These are phyloP conservation scores for Picea sitchensis DNA, from an alignment of 75 land plant genomes.

Conservation along the genomic window DNA sequence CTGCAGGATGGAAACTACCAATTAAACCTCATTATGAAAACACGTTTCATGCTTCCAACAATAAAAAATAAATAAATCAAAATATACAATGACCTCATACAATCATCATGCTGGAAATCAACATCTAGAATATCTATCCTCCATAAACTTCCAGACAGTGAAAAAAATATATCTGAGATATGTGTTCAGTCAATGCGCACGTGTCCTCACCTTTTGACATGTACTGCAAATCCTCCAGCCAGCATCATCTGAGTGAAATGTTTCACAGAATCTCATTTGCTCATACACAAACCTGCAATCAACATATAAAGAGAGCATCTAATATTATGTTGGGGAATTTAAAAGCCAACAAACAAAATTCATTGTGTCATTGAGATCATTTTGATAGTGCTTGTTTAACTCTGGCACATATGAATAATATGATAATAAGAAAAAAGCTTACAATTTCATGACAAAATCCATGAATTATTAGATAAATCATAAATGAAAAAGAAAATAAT, in stretches of 20 bases:
- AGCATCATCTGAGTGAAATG: conserved; percentile 60
- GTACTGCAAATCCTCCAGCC: conserved; percentile 89
- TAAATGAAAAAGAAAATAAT: neutral
- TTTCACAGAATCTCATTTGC: conserved; percentile 71
- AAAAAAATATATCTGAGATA: neutral
- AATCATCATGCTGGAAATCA: neutral
- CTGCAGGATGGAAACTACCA: conserved; percentile 38
- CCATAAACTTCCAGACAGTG: neutral
- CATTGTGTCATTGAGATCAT: neutral
- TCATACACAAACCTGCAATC: conserved; percentile 54
- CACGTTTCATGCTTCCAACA: neutral
- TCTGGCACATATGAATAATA: neutral
- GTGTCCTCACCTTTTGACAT: conserved; percentile 71
- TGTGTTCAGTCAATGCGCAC: neutral
- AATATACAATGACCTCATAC: neutral
- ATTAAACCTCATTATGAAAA: neutral
- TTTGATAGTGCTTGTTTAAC: neutral
- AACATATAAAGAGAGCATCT: conserved; percentile 4
- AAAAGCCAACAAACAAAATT: neutral
- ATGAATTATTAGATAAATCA: neutral
- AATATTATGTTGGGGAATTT: neutral
- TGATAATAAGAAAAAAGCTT: neutral
- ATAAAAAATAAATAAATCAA: neutral
- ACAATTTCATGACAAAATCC: neutral
- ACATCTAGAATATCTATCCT: neutral